Conservation (phyloP, 148 eudicot species). For the Limonium bicolor region DNA sequence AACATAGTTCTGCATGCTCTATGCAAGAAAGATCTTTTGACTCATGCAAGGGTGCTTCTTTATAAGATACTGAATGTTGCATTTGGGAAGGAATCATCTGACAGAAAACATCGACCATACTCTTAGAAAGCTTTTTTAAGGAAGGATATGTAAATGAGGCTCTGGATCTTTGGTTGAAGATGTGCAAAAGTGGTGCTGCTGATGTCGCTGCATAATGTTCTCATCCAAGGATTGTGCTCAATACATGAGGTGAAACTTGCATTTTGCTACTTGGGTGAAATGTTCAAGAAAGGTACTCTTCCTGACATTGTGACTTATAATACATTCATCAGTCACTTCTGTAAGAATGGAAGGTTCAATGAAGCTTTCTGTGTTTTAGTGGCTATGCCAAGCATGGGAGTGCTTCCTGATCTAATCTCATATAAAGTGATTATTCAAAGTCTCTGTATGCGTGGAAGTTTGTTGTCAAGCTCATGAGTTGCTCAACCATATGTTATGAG, state of each 20-base stretch:
- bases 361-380: slow-evolving; percentile 40
- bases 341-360: slow-evolving; percentile 29
- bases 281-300: slow-evolving; percentile 48
- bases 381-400: slow-evolving; percentile 40
- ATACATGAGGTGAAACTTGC: slow-evolving; percentile 24
- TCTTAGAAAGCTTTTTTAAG: slow-evolving; percentile 52
- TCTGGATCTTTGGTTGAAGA: slow-evolving; percentile 21
- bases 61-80: slow-evolving; percentile 24
- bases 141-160: slow-evolving; percentile 32
- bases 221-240: slow-evolving; percentile 49
- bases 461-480: slow-evolving; percentile 23
- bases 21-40: slow-evolving; percentile 52
- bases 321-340: slow-evolving; percentile 33
- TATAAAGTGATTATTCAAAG: slow-evolving; percentile 47
- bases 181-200: slow-evolving; percentile 17
- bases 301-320: slow-evolving; percentile 53
- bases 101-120: slow-evolving; percentile 42
- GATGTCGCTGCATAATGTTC: slow-evolving; percentile 54
- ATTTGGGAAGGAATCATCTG: slow-evolving; percentile 9
- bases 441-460: slow-evolving; percentile 44
- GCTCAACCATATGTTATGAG: slow-evolving; percentile 37
- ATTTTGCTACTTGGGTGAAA: slow-evolving; percentile 31
- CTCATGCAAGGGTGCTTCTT: slow-evolving; percentile 43
- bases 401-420: slow-evolving; percentile 45
- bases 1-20: slow-evolving; percentile 68